Base-by-base conservation (phyloP, 1,284 basidiomycete species). In the Apiotrichum laibachii region DNA sequence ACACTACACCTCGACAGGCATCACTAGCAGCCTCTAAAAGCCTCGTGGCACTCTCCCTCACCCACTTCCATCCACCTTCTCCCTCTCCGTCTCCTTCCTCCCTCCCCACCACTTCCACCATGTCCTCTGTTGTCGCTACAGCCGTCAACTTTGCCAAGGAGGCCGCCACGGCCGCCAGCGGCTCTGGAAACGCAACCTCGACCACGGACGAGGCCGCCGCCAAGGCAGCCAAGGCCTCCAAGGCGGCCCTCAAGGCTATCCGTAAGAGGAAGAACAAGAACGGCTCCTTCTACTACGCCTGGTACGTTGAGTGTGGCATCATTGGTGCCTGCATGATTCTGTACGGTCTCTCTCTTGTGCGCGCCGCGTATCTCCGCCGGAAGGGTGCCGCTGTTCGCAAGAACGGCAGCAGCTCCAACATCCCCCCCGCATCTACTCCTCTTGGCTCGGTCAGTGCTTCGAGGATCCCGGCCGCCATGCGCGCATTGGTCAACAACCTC, bases 241-340 rank as follows among this genome's bases (percentile, higher is more conserved):
- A 5, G 5, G 37, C 40, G 10, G 40, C 40, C 13, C 40, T 44
- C 19, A 44, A 44, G 12, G 43, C 43, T 7, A 7, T 21, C 33
- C 47, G 47, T 5, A 49, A 49, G 18, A 49, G 12, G 47, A 54
- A 57, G 53, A 15, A 15, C 6, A 37, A 33, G 26, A 42, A 49
- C 46, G 57, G 54, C 43, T 48, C 50, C 33, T 55, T 35, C 51
- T n/a, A 44, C 9, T 49, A 44, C 43, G 3, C 22, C 33, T 63
- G 58, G 58, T 63, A 52, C 33, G 50, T 63, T 11, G 50, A 46
- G 22, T 49, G 58, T 16, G 61, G 58, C n/a, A 53, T 63, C 16
- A 50, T 59, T 18, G 33, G 37, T n/a, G 53, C 51, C 53, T 47
- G 49, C 22, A 19, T 39, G 19, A 18, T 44, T n/a, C 26, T 57